Evolutionary conservation across 176 grass and related monocot genomes (phyloP).

Genomic region (Saccharum officinarum): DNA sequence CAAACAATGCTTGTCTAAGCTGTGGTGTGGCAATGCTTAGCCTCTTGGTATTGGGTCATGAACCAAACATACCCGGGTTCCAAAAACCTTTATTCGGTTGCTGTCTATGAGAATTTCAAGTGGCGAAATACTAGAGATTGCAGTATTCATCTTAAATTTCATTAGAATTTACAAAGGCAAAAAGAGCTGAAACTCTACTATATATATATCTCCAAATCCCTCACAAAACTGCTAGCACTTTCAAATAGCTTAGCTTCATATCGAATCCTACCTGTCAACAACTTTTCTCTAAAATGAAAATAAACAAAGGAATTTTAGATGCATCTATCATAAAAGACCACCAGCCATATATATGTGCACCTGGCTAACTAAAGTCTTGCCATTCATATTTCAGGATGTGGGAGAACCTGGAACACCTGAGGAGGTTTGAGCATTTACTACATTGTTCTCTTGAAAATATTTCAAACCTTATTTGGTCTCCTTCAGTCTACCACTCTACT

Average conservation of each 20-base stretch:
- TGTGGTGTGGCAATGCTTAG: too few relatives aligned
- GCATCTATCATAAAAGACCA: constrained; percentile 1
- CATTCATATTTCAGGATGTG: constrained; percentile 51
- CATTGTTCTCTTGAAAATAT: constrained; percentile 19
- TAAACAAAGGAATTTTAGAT: constrained; percentile 54
- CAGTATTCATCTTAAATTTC: too few relatives aligned
- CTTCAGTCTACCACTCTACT: neutral
- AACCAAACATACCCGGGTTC: too few relatives aligned
- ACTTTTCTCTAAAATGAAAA: neutral
- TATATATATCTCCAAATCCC: neutral
- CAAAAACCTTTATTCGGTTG: neutral
- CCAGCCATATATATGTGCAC: neutral
- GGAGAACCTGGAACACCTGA: constrained; percentile 25
- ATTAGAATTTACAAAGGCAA: neutral
- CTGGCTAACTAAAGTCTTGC: neutral
- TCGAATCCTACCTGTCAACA: neutral
- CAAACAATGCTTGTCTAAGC: too few relatives aligned
- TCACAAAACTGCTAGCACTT: neutral
- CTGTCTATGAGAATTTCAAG: too few relatives aligned
- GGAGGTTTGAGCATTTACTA: constrained; percentile 58
- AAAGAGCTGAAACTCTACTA: neutral
- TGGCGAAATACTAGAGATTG: too few relatives aligned
- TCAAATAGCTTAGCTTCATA: neutral
- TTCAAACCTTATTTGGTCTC: neutral
- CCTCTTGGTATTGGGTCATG: neutral